phyloP scores from a whole-genome alignment of 1,284 basidiomycete genomes.

The Boletus sp. region DNA sequence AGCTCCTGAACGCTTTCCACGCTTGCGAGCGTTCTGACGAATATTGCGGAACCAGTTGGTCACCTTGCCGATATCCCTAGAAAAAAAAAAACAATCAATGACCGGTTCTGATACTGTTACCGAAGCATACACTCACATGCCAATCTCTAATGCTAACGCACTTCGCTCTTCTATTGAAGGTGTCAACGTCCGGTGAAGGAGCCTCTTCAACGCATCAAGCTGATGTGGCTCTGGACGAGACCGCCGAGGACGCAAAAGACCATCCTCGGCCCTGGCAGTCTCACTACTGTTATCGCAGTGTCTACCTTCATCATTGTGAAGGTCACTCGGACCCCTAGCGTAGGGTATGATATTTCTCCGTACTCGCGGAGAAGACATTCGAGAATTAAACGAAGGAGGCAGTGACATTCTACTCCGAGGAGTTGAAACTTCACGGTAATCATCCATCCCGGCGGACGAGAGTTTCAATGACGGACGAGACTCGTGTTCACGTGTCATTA shows the following conservation, averaged over 20 bases:
- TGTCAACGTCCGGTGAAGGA: constrained; percentile 64
- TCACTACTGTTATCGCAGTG: constrained; percentile 29
- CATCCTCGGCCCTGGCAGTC: constrained; percentile 23
- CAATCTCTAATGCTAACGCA: constrained; percentile 65
- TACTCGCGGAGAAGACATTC: constrained; percentile 34
- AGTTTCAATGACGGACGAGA: constrained; percentile 24
- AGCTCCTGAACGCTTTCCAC: constrained; percentile 45
- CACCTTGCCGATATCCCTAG: constrained; percentile 74
- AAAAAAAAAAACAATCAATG: constrained; percentile 15
- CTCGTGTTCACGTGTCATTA: constrained; percentile 24
- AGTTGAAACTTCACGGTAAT: constrained; percentile 28
- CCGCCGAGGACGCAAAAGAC: constrained; percentile 49
- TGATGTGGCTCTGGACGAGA: constrained; percentile 76
- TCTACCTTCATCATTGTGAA: constrained; percentile 32
- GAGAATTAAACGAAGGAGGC: constrained; percentile 30
- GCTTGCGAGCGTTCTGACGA: constrained; percentile 67
- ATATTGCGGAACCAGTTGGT: constrained; percentile 85
- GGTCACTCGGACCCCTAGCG: constrained; percentile 27
- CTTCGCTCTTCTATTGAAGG: constrained; percentile 75
- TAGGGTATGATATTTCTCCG: constrained; percentile 48
- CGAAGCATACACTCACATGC: constrained; percentile 48
- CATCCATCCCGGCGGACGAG: constrained; percentile 27
- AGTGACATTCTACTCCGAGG: constrained; percentile 30
- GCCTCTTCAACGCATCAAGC: constrained; percentile 64
- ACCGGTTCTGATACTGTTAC: neutral